Conservation (phyloP, 108 stramenopile species). For the Hondaea fermentalgiana region DNA sequence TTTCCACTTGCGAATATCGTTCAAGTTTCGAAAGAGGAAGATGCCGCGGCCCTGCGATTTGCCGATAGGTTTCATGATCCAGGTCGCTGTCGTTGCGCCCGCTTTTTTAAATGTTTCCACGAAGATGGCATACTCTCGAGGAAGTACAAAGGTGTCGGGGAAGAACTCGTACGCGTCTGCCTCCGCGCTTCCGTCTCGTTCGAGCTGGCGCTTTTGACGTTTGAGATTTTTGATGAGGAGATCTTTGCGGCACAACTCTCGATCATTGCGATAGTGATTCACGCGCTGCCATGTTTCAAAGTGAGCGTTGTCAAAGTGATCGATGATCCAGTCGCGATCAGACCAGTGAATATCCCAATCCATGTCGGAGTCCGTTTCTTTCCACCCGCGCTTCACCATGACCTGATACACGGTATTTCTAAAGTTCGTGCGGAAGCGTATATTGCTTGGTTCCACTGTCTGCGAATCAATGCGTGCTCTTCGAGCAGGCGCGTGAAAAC, state of each 20-base stretch:
- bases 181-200: conserved; percentile 30
- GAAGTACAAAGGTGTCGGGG: conserved; percentile 50
- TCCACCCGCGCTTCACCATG: conserved; percentile 30
- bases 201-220: conserved; percentile 29
- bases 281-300: conserved; percentile 42
- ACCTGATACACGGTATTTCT: conserved; percentile 34
- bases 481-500: not conserved
- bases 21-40: conserved; percentile 50
- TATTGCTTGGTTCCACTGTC: not conserved
- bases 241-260: conserved; percentile 51
- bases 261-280: conserved; percentile 51
- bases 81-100: conserved; percentile 24
- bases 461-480: not conserved
- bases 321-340: conserved; percentile 37
- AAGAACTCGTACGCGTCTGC: conserved; percentile 36
- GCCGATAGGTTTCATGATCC: conserved; percentile 67
- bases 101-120: conserved; percentile 42
- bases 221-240: conserved; percentile 53
- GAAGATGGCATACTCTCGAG: conserved; percentile 52
- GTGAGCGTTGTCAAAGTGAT: conserved; percentile 33
- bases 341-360: conserved; percentile 44
- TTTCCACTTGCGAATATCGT: conserved; percentile 52
- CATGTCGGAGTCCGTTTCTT: conserved; percentile 28
- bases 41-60: conserved; percentile 56
- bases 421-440: conserved; percentile 28